Conservation (phyloP, 2,329 filamentous ascomycete genomes). For the Sporothrix mexicana region DNA sequence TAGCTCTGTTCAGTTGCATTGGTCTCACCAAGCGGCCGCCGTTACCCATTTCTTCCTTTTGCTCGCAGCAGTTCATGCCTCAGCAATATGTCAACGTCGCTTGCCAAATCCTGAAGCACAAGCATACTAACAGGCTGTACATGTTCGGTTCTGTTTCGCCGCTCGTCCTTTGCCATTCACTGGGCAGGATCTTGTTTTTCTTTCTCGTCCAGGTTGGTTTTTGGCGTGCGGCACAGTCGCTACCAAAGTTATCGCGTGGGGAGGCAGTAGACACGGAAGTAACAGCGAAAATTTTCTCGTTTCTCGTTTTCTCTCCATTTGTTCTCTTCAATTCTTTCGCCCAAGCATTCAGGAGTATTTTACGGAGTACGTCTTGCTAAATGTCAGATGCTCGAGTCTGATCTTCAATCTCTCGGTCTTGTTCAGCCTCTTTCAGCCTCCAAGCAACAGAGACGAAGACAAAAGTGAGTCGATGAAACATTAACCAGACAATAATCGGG, state of each 20-base stretch:
- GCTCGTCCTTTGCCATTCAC: background rate
- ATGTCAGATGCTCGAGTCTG: background rate
- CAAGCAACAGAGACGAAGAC: background rate
- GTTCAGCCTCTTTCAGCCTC: too few relatives aligned
- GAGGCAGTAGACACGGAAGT: background rate
- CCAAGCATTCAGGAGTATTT: background rate
- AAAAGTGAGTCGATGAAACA: background rate
- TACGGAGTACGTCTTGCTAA: background rate
- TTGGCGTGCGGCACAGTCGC: constrained; percentile 13
- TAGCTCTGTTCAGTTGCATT: constrained; percentile 9
- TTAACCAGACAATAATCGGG: background rate
- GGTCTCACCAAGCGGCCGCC: background rate
- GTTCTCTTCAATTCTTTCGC: background rate
- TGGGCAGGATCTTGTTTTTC: background rate
- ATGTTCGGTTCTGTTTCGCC: background rate
- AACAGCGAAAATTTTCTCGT: background rate
- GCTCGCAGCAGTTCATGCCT: background rate
- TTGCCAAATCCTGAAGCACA: background rate
- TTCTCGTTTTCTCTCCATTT: background rate
- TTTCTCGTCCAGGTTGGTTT: background rate
- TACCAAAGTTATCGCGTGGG: background rate
- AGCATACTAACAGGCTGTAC: background rate
- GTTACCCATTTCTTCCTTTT: background rate
- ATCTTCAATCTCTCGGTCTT: background rate
- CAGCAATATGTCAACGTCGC: background rate